Evolutionary conservation across 208 protist genomes (phyloP), one percentile per base, ranked within the genome.

Genomic region (Trypanosoma cruzi): DNA sequence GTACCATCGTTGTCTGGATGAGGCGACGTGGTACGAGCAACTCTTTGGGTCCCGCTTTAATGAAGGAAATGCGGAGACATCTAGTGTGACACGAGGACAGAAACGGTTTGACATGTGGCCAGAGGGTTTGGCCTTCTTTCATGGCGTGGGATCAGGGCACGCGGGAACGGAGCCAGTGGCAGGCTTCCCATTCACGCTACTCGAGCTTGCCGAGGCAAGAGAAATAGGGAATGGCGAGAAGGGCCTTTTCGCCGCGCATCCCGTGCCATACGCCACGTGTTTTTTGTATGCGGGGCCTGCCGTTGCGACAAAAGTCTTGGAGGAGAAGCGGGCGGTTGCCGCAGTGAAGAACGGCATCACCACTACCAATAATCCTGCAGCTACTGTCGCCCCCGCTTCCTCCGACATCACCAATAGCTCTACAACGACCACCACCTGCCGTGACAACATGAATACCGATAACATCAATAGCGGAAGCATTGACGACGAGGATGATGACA

Each of bases 1-100:
- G 8, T 95, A 95, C 71, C 75, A 86, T 63, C 81, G 89, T 57
- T 95, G 89, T 64, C 73, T 95, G 1, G 87, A 95, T 56, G 89
- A 95, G 68, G 74, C 60, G 13, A 46, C 71, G 28, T 95, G 89
- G 87, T 90, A 95, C 57, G 64, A 81, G 26, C 73, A 74, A 24
- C 72, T 73, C 48, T 91, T 88, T 69, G 66, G 73, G 36, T 11
- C 56, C 3, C 42, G 26, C 6, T 13, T 40, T 37, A 56, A 49
- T 36, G 44, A 61, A 31, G 37, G 42, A 8, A 53, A 37, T 20
- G 31, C 20, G 31, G 44, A 60, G 1, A 34, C 42, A 40, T 65
- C 66, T 0, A 74, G 80, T 42, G 61, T 88, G 13, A 81, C 81
- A 76, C 63, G 13, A 74, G 85, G 60, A 74, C 80, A n/a, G n/a